These are phyloP conservation scores for Kodamaea sp. DNA, from an alignment of 1,139 yeast species.

Conservation along the genomic window DNA sequence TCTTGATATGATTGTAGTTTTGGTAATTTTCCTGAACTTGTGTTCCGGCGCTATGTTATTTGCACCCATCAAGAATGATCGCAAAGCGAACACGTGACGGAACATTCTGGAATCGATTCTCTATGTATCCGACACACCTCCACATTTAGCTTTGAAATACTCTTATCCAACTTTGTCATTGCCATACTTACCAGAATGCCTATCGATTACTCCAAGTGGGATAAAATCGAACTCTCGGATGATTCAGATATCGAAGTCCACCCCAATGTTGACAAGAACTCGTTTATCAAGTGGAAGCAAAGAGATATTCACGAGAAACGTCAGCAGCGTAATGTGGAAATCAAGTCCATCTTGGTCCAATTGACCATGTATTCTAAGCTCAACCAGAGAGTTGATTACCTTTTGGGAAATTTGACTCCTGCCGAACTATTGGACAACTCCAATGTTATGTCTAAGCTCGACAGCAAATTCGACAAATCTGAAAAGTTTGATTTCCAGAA, in stretches of 20 bases:
- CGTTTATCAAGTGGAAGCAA: constrained; percentile 95
- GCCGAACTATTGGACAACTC: constrained; percentile 42
- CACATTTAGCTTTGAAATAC: too few species aligned
- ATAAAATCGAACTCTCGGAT: constrained; percentile 89
- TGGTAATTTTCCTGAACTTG: too few species aligned
- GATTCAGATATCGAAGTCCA: constrained; percentile 97
- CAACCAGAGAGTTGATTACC: constrained; percentile 67
- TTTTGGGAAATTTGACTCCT: constrained; percentile 46
- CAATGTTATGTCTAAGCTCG: constrained; percentile 44
- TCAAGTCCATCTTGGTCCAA: constrained; percentile 73
- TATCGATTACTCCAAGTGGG: constrained; percentile 97
- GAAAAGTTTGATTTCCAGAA: constrained; percentile 53
- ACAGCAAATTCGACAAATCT: constrained; percentile 52
- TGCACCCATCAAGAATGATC: background rate
- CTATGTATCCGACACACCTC: too few species aligned
- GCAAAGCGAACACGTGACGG: constrained; percentile 5
- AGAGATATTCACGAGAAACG: constrained; percentile 96
- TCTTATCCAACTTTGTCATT: too few species aligned
- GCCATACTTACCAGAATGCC: constrained; percentile 46
- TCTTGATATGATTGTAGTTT: too few species aligned
- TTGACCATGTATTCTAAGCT: constrained; percentile 73
- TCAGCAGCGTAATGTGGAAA: constrained; percentile 72
- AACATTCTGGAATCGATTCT: constrained; percentile 9
- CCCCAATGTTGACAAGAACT: constrained; percentile 93
- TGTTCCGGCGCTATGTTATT: background rate